Percentiles rank a stretch among this genome's conserved stretches.
These are phyloP conservation scores for Chlorencoelia australis DNA, from an alignment of 2,329 filamentous ascomycete species.

Conservation along the genomic window DNA sequence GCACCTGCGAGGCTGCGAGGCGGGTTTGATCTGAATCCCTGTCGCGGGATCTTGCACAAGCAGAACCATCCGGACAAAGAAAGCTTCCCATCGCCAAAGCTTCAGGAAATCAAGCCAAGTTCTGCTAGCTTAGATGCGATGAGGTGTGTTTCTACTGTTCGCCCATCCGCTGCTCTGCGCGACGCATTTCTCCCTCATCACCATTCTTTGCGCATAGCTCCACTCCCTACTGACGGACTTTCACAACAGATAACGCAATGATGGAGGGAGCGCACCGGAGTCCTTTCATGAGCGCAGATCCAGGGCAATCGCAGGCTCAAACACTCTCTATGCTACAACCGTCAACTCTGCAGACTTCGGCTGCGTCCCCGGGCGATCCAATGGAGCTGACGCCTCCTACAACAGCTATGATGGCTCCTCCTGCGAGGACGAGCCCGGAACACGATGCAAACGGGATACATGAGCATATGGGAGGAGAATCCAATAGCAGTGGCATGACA, in stretches of 20 bases:
- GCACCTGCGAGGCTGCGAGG: conserved; percentile 1
- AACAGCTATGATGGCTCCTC: conserved; percentile 33
- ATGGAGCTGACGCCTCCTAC: conserved; percentile 49
- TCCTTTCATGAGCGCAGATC: conserved; percentile 20
- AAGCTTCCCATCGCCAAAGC: conserved; percentile 10
- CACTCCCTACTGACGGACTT: too few species aligned
- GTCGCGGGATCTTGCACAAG: conserved; percentile 6
- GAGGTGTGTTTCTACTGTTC: conserved; percentile 25
- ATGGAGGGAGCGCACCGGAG: conserved; percentile 26
- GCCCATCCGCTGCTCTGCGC: conserved; percentile 2
- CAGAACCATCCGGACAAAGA: conserved; percentile 21
- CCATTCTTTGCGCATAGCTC: too few species aligned
- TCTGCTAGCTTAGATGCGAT: conserved; percentile 18
- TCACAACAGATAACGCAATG: conserved; percentile 22
- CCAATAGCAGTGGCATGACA: conserved; percentile 28
- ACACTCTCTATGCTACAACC: conserved; percentile 48
- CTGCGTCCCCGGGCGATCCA: conserved; percentile 46
- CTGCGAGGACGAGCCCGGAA: conserved; percentile 25
- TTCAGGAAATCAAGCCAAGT: conserved; percentile 4
- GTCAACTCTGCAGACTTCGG: conserved; percentile 48
- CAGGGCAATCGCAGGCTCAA: conserved; percentile 18
- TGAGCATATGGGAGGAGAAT: conserved; percentile 26
- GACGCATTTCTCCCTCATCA: conserved; percentile 2
- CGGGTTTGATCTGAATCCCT: not conserved
- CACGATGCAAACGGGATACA: conserved; percentile 26